Percentiles rank a stretch among this genome's conserved stretches.
phyloP scores from a whole-genome alignment of 2,329 filamentous ascomycete species.

The Phyllosticta paracitricarpa region DNA sequence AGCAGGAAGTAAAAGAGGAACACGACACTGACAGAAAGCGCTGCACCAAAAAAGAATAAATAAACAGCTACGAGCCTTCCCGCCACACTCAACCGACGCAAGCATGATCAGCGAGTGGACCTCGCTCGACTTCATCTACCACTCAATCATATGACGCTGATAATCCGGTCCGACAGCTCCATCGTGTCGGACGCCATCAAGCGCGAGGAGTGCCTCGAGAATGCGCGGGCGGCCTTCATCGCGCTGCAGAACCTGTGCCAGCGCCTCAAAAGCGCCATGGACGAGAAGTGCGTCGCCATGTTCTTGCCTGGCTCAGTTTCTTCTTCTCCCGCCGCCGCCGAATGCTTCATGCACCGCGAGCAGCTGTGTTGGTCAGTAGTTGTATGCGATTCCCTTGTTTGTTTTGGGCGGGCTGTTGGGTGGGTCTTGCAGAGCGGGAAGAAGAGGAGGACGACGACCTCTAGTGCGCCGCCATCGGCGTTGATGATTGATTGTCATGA shows the following conservation, averaged over 20 bases:
- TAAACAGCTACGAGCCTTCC: conserved; percentile 12
- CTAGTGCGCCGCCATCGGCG: too few relatives aligned
- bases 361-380: conserved; percentile 14
- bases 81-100: conserved; percentile 10
- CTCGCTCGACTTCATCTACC: conserved; percentile 24
- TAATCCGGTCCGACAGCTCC: conserved; percentile 22
- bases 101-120: conserved; percentile 23
- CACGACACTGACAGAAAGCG: not conserved
- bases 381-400: not conserved
- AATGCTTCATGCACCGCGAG: not conserved
- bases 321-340: not conserved
- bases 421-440: too few relatives aligned
- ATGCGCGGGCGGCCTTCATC: conserved; percentile 23
- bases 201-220: conserved; percentile 22
- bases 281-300: conserved; percentile 21
- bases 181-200: conserved; percentile 20
- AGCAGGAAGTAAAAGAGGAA: not conserved
- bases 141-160: conserved; percentile 22
- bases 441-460: too few relatives aligned
- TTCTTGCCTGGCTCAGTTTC: conserved; percentile 15
- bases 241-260: conserved; percentile 18
- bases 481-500: too few relatives aligned
- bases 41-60: conserved; percentile 4
- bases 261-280: conserved; percentile 18
- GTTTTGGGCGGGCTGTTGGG: not conserved